Evolutionary conservation across 768 basidiomycete genomes (phyloP).

Genomic region (Lentinula aciculospora): DNA sequence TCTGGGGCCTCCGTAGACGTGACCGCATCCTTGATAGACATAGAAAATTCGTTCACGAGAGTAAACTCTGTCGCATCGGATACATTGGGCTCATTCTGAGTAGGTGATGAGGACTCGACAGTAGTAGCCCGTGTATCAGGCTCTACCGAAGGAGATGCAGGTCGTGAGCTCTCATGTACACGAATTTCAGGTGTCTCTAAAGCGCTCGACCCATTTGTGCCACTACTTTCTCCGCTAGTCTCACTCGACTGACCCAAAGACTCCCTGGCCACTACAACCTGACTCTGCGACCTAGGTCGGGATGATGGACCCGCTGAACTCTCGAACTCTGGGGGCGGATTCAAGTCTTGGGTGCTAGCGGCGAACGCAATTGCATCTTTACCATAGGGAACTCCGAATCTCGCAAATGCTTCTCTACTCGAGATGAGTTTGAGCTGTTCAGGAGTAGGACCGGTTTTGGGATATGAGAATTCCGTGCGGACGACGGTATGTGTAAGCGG

Average conservation of each 20-base stretch:
- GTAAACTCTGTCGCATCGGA: neutral
- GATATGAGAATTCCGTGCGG: constrained; percentile 68
- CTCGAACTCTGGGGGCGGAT: constrained; percentile 49
- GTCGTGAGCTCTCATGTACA: neutral
- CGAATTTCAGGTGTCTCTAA: neutral
- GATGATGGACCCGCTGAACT: constrained; percentile 9
- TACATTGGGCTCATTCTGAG: neutral
- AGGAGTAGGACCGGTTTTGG: constrained; percentile 55
- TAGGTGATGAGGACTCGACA: neutral
- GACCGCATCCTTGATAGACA: neutral
- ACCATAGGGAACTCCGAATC: constrained; percentile 76
- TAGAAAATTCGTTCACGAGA: neutral
- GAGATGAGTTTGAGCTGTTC: constrained; percentile 66
- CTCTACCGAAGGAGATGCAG: neutral
- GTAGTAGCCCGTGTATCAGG: neutral
- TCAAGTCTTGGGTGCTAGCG: constrained; percentile 36
- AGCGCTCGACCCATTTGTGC: neutral
- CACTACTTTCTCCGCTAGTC: constrained; percentile 1
- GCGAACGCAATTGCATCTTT: constrained; percentile 65
- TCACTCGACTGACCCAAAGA: neutral
- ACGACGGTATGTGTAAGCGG: constrained; percentile 71
- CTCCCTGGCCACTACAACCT: neutral
- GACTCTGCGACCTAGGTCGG: neutral
- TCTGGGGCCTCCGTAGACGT: neutral
- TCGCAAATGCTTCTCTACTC: constrained; percentile 56